phyloP scores from a whole-genome alignment of 1,284 basidiomycete species.

The Trametes polyzona region DNA sequence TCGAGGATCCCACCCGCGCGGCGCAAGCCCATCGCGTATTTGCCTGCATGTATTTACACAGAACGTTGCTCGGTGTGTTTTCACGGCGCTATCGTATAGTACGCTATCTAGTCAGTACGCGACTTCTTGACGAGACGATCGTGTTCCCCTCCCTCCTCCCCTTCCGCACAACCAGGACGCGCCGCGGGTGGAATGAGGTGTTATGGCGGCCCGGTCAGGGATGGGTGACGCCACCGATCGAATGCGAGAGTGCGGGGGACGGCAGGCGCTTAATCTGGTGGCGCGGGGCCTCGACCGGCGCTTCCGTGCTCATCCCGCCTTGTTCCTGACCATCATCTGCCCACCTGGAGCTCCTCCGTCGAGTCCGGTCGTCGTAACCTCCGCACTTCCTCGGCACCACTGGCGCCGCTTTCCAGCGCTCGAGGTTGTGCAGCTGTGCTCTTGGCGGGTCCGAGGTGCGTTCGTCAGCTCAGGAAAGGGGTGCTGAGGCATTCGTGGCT shows the following conservation, averaged over 20 bases:
- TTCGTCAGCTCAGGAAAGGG: too few species aligned
- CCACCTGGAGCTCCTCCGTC: too few species aligned
- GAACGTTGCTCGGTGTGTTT: not conserved
- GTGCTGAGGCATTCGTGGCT: not conserved
- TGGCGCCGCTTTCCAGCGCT: too few species aligned
- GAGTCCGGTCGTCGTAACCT: too few species aligned
- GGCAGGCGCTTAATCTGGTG: too few species aligned
- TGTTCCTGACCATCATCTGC: conserved; percentile 9
- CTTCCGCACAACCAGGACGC: too few species aligned
- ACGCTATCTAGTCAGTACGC: conserved; percentile 10
- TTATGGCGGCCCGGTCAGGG: not conserved
- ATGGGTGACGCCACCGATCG: conserved; percentile 8
- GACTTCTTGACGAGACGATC: not conserved
- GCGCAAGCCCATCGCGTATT: too few species aligned
- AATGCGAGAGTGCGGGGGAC: not conserved
- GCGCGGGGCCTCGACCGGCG: conserved; percentile 4
- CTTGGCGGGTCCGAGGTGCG: too few species aligned
- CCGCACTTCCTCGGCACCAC: too few species aligned
- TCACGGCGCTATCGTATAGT: conserved; percentile 8
- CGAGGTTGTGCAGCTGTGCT: too few species aligned
- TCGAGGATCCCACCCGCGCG: not conserved
- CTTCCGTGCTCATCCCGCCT: conserved; percentile 3
- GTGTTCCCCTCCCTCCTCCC: too few species aligned
- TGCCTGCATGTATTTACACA: not conserved
- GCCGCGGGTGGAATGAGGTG: too few species aligned